phyloP scores from a whole-genome alignment of 2,329 filamentous ascomycete genomes.

The Exophiala xenobiotica region DNA sequence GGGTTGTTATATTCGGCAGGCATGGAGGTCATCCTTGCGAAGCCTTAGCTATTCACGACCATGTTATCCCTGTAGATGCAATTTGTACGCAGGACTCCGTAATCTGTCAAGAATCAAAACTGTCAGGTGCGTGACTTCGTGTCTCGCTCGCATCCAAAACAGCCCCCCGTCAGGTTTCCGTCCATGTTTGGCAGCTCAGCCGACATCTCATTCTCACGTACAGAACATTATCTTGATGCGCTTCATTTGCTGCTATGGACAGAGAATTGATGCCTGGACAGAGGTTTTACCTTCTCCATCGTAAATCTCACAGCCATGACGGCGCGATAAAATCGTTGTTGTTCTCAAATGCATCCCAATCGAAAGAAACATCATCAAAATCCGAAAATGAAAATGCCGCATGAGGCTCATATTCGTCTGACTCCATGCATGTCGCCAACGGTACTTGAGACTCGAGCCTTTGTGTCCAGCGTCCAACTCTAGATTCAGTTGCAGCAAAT shows the following conservation, averaged over 20 bases:
- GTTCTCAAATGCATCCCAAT: conserved; percentile 15
- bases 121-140: not conserved
- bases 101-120: not conserved
- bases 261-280: too few relatives aligned
- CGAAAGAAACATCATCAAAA: conserved; percentile 12
- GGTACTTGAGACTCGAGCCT: not conserved
- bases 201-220: too few relatives aligned
- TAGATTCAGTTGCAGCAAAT: not conserved
- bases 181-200: too few relatives aligned
- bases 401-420: not conserved
- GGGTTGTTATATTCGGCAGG: not conserved
- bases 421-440: not conserved
- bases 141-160: not conserved
- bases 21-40: not conserved
- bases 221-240: too few relatives aligned
- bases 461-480: not conserved
- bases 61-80: not conserved
- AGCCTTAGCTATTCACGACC: not conserved
- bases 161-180: not conserved
- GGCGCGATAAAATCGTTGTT: conserved; percentile 3
- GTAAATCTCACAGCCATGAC: conserved; percentile 5
- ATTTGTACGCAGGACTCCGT: not conserved
- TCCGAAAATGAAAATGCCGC: conserved; percentile 9
- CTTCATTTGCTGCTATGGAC: too few relatives aligned
- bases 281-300: not conserved